phyloP scores from a whole-genome alignment of 2,329 filamentous ascomycete species.

The Colletotrichum euphorbiae region DNA sequence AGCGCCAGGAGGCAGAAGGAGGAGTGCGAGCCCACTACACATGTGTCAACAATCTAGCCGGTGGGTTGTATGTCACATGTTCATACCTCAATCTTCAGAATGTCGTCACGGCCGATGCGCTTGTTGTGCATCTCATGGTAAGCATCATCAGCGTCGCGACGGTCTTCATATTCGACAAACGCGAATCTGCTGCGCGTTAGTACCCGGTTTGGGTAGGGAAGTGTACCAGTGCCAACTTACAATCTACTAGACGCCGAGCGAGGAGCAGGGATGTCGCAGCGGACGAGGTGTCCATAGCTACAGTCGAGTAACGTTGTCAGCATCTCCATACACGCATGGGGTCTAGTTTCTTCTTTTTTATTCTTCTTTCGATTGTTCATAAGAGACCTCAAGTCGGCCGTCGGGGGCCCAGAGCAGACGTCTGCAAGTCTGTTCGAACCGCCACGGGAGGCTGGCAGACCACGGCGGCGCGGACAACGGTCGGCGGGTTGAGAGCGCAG shows the following conservation, averaged over 20 bases:
- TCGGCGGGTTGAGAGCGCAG: conserved; percentile 23
- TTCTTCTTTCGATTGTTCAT: conserved; percentile 16
- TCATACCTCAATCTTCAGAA: conserved; percentile 95
- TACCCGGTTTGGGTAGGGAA: background rate
- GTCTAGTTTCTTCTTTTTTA: background rate
- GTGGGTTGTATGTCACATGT: background rate
- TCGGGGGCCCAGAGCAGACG: conserved; percentile 12
- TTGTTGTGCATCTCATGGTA: conserved; percentile 99
- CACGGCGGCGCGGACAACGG: conserved; percentile 24
- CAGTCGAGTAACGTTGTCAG: conserved; percentile 53
- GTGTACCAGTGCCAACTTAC: conserved; percentile 70
- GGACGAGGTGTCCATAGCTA: conserved; percentile 97
- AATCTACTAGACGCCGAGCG: conserved; percentile 93
- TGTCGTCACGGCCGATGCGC: conserved; percentile 93
- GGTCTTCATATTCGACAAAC: conserved; percentile 99
- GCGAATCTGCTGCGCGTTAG: conserved; percentile 74
- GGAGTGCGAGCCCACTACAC: conserved; percentile 95
- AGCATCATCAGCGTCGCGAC: conserved; percentile 97
- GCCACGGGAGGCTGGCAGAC: conserved; percentile 32
- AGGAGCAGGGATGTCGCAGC: conserved; percentile 97
- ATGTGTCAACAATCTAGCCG: conserved; percentile 18
- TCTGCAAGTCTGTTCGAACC: conserved; percentile 19
- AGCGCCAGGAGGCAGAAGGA: conserved; percentile 97
- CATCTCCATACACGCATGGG: conserved; percentile 49
- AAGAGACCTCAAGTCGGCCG: conserved; percentile 17